Conservation (phyloP, 164 flowering plant genomes). For the Pachysandra terminalis region DNA sequence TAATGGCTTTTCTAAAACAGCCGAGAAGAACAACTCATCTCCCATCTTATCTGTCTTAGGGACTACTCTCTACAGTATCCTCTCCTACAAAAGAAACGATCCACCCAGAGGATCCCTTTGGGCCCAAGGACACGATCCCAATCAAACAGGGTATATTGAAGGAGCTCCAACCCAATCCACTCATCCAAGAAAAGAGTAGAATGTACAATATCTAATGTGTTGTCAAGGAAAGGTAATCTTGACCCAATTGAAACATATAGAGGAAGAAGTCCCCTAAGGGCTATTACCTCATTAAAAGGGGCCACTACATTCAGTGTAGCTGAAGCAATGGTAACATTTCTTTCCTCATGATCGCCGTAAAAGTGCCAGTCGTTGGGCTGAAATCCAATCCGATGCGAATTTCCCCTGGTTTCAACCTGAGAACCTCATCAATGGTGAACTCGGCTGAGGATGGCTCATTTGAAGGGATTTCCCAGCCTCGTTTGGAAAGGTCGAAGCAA, state of each 20-base stretch:
- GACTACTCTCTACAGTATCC: constrained; percentile 31
- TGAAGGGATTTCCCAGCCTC: constrained; percentile 24
- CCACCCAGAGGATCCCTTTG: constrained; percentile 35
- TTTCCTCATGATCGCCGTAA: constrained; percentile 42
- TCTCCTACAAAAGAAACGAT: constrained; percentile 31
- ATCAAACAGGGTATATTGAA: constrained; percentile 38
- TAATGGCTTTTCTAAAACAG: constrained; percentile 36
- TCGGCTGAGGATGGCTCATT: constrained; percentile 28
- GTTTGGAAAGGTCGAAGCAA: constrained; percentile 31
- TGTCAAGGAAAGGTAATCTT: constrained; percentile 40
- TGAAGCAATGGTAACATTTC: constrained; percentile 34
- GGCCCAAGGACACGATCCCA: constrained; percentile 37
- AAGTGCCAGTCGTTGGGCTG: constrained; percentile 40
- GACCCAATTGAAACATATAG: constrained; percentile 33
- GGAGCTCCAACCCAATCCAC: constrained; percentile 36
- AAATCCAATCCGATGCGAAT: constrained; percentile 40
- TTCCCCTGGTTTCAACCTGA: constrained; percentile 34
- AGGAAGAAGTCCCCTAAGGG: constrained; percentile 38
- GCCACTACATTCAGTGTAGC: constrained; percentile 41
- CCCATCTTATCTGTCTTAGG: constrained; percentile 31
- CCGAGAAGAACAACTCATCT: constrained; percentile 36
- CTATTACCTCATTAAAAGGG: constrained; percentile 41
- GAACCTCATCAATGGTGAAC: constrained; percentile 37
- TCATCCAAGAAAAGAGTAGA: constrained; percentile 38
- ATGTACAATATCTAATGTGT: constrained; percentile 40